Percentiles rank a stretch among this genome's conserved stretches.
Evolutionary conservation across 1,284 basidiomycete genomes (phyloP).

Genomic region (Sphaerobolus stellatus): DNA sequence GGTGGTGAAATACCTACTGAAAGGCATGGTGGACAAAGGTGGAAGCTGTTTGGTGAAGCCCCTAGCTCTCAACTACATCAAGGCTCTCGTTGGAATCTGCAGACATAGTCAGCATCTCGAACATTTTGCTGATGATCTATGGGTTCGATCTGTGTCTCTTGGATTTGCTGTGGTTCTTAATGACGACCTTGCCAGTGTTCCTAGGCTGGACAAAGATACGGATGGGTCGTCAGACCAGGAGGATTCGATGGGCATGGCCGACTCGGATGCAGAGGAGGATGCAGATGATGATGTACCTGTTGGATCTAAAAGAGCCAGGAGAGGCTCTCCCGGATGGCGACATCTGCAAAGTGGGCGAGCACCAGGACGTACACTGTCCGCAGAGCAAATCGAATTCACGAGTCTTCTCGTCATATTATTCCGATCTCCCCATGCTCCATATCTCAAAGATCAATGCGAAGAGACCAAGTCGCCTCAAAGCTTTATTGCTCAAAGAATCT

Average conservation of each 20-base stretch:
- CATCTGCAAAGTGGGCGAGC: slow-evolving; percentile 21
- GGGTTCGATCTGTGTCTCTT: slow-evolving; percentile 68
- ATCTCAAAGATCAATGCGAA: slow-evolving; percentile 15
- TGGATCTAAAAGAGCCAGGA: slow-evolving; percentile 26
- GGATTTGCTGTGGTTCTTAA: slow-evolving; percentile 6
- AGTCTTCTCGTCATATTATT: slow-evolving; percentile 68
- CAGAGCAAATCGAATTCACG: slow-evolving; percentile 70
- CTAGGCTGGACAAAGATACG: not conserved
- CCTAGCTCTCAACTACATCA: slow-evolving; percentile 79
- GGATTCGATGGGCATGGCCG: too few relatives aligned
- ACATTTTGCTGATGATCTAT: slow-evolving; percentile 62
- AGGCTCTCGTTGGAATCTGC: slow-evolving; percentile 68
- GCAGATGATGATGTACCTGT: slow-evolving; percentile 30
- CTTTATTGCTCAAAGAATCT: slow-evolving; percentile 41
- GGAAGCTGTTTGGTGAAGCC: slow-evolving; percentile 54
- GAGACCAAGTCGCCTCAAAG: too few relatives aligned
- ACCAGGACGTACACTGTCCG: slow-evolving; percentile 39
- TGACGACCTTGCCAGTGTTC: not conserved
- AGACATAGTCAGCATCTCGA: slow-evolving; percentile 76
- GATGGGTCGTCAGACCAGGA: not conserved
- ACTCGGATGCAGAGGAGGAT: slow-evolving; percentile 19
- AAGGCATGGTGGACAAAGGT: slow-evolving; percentile 57
- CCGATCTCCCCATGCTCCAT: slow-evolving; percentile 54
- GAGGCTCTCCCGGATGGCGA: slow-evolving; percentile 18
- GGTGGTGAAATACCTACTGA: slow-evolving; percentile 66